These are phyloP conservation scores for Stereum hirsutum DNA, from an alignment of 1,284 basidiomycete species.

Conservation along the genomic window DNA sequence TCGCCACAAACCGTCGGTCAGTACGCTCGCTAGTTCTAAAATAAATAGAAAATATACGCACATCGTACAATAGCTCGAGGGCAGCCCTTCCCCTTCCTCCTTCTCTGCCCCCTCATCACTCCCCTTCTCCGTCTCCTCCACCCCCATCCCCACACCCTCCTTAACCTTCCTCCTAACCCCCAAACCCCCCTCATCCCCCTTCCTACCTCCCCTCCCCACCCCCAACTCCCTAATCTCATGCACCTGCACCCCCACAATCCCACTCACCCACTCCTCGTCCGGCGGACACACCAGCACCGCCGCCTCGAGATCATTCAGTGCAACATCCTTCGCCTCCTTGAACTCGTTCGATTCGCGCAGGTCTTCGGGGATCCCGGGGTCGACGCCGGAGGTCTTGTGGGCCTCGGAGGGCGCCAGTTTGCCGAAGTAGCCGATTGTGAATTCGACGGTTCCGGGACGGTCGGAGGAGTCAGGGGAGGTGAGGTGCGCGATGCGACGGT, in stretches of 20 bases:
- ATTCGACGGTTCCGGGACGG: no score
- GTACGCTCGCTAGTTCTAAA: no score
- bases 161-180: conserved; percentile 12
- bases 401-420: conserved; percentile 13
- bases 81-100: conserved; percentile 48
- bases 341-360: conserved; percentile 21
- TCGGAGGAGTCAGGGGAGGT: conserved; percentile 18
- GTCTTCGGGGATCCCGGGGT: conserved; percentile 25
- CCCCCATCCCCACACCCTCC: conserved; percentile 30
- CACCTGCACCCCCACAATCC: conserved; percentile 49
- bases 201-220: conserved; percentile 16
- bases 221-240: conserved; percentile 34
- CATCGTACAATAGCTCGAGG: no score
- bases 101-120: conserved; percentile 29
- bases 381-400: conserved; percentile 27
- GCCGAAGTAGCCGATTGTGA: no score
- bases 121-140: conserved; percentile 41
- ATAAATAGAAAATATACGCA: no score
- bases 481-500: conserved; percentile 19
- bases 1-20: no score
- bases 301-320: conserved; percentile 27
- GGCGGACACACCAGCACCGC: conserved; percentile 50
- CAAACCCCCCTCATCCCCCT: conserved; percentile 14
- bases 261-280: conserved; percentile 47
- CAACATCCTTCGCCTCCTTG: conserved; percentile 19